phyloP scores from a whole-genome alignment of 257 asterid species.

The Asclepias syriaca region DNA sequence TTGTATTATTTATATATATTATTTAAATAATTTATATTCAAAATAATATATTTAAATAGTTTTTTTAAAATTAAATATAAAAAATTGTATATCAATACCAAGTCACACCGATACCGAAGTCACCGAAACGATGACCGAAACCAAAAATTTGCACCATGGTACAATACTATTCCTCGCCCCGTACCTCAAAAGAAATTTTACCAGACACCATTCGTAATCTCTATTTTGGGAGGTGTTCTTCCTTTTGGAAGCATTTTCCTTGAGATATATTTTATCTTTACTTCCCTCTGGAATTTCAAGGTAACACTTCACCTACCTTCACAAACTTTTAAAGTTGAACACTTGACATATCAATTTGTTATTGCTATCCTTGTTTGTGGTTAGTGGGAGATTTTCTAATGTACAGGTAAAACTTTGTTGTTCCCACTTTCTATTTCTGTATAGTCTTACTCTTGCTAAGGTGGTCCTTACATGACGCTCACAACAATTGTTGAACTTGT shows the following conservation, averaged over 20 bases:
- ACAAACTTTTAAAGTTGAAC: background rate
- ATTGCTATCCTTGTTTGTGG: background rate
- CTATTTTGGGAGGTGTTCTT: slow-evolving; percentile 6
- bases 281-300: slow-evolving; percentile 10
- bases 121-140: no score
- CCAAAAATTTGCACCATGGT: no score
- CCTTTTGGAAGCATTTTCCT: slow-evolving; percentile 10
- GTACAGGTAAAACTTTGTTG: background rate
- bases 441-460: no score
- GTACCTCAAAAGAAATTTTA: slow-evolving; percentile 10
- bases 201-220: background rate
- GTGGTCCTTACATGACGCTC: no score
- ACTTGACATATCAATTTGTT: background rate
- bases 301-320: background rate
- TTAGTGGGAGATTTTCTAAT: background rate
- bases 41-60: no score
- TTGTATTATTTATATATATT: no score
- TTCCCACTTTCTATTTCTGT: background rate
- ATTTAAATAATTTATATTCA: no score
- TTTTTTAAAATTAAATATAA: no score
- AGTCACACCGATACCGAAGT: no score
- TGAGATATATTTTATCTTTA: slow-evolving; percentile 11
- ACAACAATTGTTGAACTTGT: no score
- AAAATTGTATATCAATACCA: no score
- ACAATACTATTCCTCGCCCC: slow-evolving; percentile 9